Evolutionary conservation across 2,329 filamentous ascomycete species (phyloP).

Genomic region (Volutella citrinella): DNA sequence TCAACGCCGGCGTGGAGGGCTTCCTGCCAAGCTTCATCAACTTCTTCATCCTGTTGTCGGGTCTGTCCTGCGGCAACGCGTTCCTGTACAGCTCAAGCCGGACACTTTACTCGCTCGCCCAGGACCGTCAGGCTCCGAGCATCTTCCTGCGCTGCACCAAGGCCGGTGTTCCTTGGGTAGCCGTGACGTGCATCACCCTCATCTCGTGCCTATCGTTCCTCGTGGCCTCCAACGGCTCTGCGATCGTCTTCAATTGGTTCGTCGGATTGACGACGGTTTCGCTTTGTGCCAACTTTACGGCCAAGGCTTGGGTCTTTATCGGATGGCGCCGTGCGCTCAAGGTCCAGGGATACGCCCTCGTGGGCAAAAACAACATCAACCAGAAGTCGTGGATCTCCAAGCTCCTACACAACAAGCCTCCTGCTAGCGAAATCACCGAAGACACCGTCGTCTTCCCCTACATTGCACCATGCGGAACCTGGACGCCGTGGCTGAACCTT

Average conservation of each 20-base stretch:
- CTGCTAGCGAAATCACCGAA: background rate
- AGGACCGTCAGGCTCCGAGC: slow-evolving; percentile 38
- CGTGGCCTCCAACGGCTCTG: slow-evolving; percentile 33
- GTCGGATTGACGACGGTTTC: background rate
- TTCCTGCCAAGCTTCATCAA: slow-evolving; percentile 52
- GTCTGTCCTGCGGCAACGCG: slow-evolving; percentile 37
- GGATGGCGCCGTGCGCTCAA: slow-evolving; percentile 1
- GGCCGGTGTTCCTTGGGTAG: slow-evolving; percentile 54
- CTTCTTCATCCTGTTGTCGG: slow-evolving; percentile 55
- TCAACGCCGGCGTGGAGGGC: slow-evolving; percentile 41
- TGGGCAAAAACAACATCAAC: background rate
- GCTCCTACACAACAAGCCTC: too few species aligned
- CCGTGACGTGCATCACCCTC: slow-evolving; percentile 43
- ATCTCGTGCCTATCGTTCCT: slow-evolving; percentile 47
- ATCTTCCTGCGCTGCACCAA: slow-evolving; percentile 53
- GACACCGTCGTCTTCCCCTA: slow-evolving; percentile 3
- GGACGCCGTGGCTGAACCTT: slow-evolving; percentile 37
- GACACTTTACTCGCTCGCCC: too few species aligned
- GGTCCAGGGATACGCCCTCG: background rate
- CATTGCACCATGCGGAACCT: background rate
- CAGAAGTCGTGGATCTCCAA: too few species aligned
- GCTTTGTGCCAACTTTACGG: slow-evolving; percentile 1
- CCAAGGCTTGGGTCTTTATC: slow-evolving; percentile 3
- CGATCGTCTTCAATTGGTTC: slow-evolving; percentile 4
- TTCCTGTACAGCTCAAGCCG: slow-evolving; percentile 41